phyloP scores from a whole-genome alignment of 306 rosid species.

The Cucurbita ficifolia region DNA sequence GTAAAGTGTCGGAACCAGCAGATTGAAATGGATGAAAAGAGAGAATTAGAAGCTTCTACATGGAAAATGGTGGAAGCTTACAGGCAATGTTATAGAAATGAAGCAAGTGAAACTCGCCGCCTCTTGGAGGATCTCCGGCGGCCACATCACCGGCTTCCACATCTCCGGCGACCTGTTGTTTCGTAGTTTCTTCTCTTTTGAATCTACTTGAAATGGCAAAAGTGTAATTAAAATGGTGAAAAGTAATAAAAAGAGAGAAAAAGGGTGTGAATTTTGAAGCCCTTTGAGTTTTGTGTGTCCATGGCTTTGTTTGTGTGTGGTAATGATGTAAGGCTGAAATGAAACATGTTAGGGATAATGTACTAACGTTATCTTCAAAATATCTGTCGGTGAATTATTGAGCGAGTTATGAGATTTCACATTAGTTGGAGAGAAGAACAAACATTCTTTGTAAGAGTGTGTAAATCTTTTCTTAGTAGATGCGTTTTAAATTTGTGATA shows the following conservation, averaged over 20 bases:
- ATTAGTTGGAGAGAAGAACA: no score
- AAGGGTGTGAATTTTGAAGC: background rate
- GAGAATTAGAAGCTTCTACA: constrained; percentile 28
- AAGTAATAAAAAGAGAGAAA: background rate
- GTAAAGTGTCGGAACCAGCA: constrained; percentile 28
- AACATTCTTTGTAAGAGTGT: no score
- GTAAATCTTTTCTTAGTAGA: no score
- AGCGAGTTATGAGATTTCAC: background rate
- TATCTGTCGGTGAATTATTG: background rate
- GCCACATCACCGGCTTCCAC: background rate
- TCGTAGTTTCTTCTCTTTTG: background rate
- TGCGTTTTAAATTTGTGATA: no score
- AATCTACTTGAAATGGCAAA: background rate
- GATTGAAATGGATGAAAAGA: constrained; percentile 26
- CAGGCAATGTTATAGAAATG: constrained; percentile 1
- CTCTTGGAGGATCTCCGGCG: background rate
- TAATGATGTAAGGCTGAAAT: background rate
- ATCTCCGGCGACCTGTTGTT: background rate
- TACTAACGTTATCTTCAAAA: background rate
- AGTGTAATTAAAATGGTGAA: background rate
- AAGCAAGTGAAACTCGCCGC: background rate
- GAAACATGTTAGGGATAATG: background rate
- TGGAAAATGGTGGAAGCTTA: constrained; percentile 18
- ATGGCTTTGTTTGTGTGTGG: background rate
- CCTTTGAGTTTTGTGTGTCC: background rate